phyloP scores from a whole-genome alignment of 805 yeast species.

The Metschnikowia matae region DNA sequence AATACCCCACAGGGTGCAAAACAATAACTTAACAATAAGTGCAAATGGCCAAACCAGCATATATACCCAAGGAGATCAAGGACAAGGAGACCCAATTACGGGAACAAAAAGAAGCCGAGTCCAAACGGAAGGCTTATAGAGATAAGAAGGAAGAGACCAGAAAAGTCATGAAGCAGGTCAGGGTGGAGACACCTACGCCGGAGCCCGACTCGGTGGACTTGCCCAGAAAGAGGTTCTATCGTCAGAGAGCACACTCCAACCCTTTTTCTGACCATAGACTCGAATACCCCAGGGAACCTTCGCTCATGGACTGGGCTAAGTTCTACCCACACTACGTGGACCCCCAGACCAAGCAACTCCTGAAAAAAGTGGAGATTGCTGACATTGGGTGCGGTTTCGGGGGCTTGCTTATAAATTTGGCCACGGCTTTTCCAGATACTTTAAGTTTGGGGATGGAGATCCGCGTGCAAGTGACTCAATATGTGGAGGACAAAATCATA shows the following conservation, averaged over 20 bases:
- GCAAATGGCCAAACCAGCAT: constrained; percentile 13
- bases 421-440: constrained; percentile 70
- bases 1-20: neutral
- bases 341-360: constrained; percentile 38
- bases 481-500: constrained; percentile 90
- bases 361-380: constrained; percentile 72
- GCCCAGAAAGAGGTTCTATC: constrained; percentile 82
- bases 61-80: constrained; percentile 7
- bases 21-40: neutral
- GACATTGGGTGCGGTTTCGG: constrained; percentile 99
- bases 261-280: constrained; percentile 94
- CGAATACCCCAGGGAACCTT: constrained; percentile 81
- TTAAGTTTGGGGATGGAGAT: constrained; percentile 94
- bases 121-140: constrained; percentile 48
- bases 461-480: constrained; percentile 94
- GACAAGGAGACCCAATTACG: constrained; percentile 18
- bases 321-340: constrained; percentile 63
- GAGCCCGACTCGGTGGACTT: constrained; percentile 41
- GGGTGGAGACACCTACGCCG: constrained; percentile 35
- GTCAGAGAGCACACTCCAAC: constrained; percentile 97
- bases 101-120: constrained; percentile 18
- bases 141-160: constrained; percentile 43
- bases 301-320: constrained; percentile 80
- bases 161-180: constrained; percentile 42
- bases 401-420: constrained; percentile 76